Percentiles rank a stretch among this genome's conserved stretches.
Evolutionary conservation across 2,329 filamentous ascomycete species (phyloP).

Genomic region (Cryphonectria naterciae): DNA sequence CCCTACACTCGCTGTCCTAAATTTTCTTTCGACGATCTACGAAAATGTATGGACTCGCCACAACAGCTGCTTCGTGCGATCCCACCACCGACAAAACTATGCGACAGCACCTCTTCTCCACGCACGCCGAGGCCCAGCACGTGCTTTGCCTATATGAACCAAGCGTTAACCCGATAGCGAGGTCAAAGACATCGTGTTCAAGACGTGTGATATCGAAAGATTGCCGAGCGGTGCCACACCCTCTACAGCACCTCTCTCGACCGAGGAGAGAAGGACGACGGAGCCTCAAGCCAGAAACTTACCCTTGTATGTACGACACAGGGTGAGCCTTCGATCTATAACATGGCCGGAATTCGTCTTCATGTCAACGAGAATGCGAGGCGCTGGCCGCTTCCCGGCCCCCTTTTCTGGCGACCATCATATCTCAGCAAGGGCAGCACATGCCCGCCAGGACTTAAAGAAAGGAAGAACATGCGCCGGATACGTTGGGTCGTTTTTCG

Average conservation of each 20-base stretch:
- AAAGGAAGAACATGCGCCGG: neutral
- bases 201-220: neutral
- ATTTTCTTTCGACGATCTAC: neutral
- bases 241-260: neutral
- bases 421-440: neutral
- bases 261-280: neutral
- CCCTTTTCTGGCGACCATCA: neutral
- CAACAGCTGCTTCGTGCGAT: neutral
- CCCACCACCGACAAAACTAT: neutral
- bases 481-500: neutral
- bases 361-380: neutral
- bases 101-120: neutral
- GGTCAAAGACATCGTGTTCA: neutral
- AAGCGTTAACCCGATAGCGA: neutral
- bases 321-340: neutral
- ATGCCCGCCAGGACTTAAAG: neutral
- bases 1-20: neutral
- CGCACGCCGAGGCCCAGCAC: neutral
- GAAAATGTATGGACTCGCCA: neutral
- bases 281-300: neutral
- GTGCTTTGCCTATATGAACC: neutral
- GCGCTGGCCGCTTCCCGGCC: neutral
- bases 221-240: neutral
- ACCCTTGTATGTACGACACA: neutral
- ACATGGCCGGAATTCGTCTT: neutral